Evolutionary conservation across 306 rosid genomes (phyloP).

Genomic region (Prunus mume): DNA sequence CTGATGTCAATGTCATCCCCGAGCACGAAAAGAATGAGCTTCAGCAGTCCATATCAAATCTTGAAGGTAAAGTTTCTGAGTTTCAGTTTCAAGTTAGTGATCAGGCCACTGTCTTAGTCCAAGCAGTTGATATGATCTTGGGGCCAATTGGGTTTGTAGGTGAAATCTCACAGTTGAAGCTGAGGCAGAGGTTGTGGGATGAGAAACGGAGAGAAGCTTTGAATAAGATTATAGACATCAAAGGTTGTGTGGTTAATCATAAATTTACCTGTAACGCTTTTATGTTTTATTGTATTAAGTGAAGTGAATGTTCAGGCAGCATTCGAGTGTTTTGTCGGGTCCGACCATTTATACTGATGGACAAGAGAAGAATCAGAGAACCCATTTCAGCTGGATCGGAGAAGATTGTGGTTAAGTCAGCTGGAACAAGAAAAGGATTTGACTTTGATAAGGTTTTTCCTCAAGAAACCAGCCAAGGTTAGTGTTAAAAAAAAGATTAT

Average conservation of each 20-base stretch:
- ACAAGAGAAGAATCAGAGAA: conserved; percentile 46
- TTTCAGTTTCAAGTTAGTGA: conserved; percentile 3
- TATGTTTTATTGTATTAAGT: conserved; percentile 2
- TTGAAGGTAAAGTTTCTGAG: conserved; percentile 48
- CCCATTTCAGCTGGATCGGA: conserved; percentile 60
- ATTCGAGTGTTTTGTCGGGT: conserved; percentile 83
- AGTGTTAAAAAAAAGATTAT: conserved; percentile 28
- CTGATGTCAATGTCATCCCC: conserved; percentile 78
- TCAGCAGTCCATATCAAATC: conserved; percentile 45
- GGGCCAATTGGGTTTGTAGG: conserved; percentile 45
- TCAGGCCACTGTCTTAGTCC: background rate
- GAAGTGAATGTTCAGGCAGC: conserved; percentile 57
- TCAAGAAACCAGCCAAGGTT: conserved; percentile 80
- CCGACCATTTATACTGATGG: conserved; percentile 52
- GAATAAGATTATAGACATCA: conserved; percentile 82
- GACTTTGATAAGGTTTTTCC: conserved; percentile 79
- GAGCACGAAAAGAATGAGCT: conserved; percentile 64
- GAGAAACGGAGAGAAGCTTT: conserved; percentile 68
- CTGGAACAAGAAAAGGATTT: conserved; percentile 67
- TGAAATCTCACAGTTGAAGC: conserved; percentile 62
- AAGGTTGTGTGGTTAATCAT: conserved; percentile 48
- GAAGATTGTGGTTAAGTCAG: conserved; percentile 55
- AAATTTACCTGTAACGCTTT: background rate
- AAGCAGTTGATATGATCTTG: background rate
- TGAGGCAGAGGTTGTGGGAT: conserved; percentile 42